Percentiles rank a stretch among this genome's conserved stretches.
phyloP scores from a whole-genome alignment of 2,329 filamentous ascomycete genomes.

The Fusarium robinianum region DNA sequence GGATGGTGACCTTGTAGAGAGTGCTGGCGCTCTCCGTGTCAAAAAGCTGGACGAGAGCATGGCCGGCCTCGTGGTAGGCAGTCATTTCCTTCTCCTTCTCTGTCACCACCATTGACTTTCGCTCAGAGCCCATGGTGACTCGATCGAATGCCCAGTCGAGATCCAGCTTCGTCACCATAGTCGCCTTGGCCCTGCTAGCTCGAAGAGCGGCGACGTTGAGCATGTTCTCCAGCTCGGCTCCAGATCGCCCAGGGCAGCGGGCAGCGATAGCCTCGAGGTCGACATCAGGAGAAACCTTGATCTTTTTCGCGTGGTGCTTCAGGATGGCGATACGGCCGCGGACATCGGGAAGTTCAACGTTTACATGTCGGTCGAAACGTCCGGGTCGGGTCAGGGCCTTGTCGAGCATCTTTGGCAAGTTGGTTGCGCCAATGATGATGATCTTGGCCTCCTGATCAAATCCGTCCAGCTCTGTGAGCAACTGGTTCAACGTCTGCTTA shows the following conservation, averaged over 20 bases:
- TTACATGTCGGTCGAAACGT: conserved; percentile 92
- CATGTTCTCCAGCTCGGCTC: conserved; percentile 94
- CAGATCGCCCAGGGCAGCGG: conserved; percentile 89
- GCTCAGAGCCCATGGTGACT: conserved; percentile 95
- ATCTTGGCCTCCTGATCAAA: conserved; percentile 95
- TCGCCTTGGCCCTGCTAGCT: conserved; percentile 84
- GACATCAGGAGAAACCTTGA: conserved; percentile 79
- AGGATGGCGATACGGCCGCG: conserved; percentile 91
- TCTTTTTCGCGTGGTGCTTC: conserved; percentile 90
- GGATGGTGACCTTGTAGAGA: conserved; percentile 96
- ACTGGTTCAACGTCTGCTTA: conserved; percentile 96
- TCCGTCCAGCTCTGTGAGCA: conserved; percentile 94
- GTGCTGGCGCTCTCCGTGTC: conserved; percentile 71
- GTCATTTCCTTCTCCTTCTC: conserved; percentile 94
- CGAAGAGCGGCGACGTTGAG: conserved; percentile 95
- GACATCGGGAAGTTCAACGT: conserved; percentile 88
- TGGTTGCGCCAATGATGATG: conserved; percentile 94
- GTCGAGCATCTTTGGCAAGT: conserved; percentile 92
- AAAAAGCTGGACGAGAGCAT: conserved; percentile 87
- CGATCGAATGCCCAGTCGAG: conserved; percentile 99
- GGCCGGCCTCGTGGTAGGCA: conserved; percentile 95
- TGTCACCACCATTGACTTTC: conserved; percentile 84
- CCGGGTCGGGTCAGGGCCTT: conserved; percentile 93
- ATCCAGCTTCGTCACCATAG: conserved; percentile 74
- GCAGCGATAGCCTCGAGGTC: conserved; percentile 83